Percentiles rank a stretch among this genome's conserved stretches.
Evolutionary conservation across 169 alveolate species (phyloP).

Genomic region (Babesia caballi): DNA sequence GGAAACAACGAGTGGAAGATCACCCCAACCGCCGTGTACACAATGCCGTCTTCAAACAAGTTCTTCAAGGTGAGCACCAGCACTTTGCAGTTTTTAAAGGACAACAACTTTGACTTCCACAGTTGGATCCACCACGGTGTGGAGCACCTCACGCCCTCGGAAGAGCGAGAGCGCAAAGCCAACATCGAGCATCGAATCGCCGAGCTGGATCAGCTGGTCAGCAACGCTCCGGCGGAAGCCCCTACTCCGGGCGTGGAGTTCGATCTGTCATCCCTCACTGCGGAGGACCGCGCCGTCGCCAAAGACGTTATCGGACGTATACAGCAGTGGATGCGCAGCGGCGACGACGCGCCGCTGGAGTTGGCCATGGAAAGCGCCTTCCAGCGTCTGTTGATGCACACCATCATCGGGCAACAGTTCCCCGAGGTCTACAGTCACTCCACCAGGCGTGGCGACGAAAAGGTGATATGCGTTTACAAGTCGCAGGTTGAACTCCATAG

Average conservation of each 20-base stretch:
- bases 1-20: conserved; percentile 70
- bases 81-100: conserved; percentile 77
- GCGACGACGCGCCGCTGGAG: conserved; percentile 65
- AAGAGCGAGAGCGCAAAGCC: conserved; percentile 71
- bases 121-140: conserved; percentile 81
- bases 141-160: conserved; percentile 75
- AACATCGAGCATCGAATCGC: conserved; percentile 53
- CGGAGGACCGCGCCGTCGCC: conserved; percentile 69
- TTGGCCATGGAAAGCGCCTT: conserved; percentile 82
- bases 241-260: background rate
- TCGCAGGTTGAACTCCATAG: conserved; percentile 75
- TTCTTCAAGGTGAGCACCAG: conserved; percentile 75
- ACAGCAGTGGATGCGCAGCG: conserved; percentile 41
- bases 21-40: conserved; percentile 80
- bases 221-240: conserved; percentile 4
- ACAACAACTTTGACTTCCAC: conserved; percentile 83
- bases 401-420: conserved; percentile 79
- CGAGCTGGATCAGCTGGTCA: conserved; percentile 56
- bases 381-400: conserved; percentile 81
- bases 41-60: conserved; percentile 75
- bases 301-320: conserved; percentile 62
- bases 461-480: conserved; percentile 69
- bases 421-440: conserved; percentile 78
- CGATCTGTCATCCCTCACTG: conserved; percentile 32
- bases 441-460: conserved; percentile 67